phyloP scores from a whole-genome alignment of 345 rosid species.

The Kandelia obovata region DNA sequence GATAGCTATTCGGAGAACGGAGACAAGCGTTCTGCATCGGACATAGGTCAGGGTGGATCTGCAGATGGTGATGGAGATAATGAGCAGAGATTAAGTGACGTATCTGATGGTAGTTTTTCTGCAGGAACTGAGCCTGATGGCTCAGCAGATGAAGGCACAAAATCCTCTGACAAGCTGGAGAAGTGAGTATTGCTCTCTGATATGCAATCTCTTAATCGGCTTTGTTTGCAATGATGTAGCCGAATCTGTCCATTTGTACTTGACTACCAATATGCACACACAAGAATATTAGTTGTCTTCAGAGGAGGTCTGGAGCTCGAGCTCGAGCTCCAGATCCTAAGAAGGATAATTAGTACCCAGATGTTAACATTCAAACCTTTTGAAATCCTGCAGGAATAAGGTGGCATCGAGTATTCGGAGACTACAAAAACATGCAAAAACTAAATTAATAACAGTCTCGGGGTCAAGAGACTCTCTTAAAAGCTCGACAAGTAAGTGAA shows the following conservation, averaged over 20 bases:
- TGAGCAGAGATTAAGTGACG: slow-evolving; percentile 39
- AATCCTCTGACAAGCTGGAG: slow-evolving; percentile 29
- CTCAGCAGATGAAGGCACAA: slow-evolving; percentile 31
- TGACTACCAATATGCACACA: neutral
- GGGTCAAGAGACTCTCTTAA: slow-evolving; percentile 18
- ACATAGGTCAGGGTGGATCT: slow-evolving; percentile 1
- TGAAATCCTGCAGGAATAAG: slow-evolving; percentile 24
- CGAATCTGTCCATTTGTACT: too few species aligned
- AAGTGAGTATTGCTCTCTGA: slow-evolving; percentile 33
- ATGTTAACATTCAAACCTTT: neutral
- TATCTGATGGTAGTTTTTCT: slow-evolving; percentile 45
- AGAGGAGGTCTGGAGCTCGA: too few species aligned
- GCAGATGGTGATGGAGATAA: slow-evolving; percentile 33
- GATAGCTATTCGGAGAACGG: slow-evolving; percentile 18
- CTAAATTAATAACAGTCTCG: slow-evolving; percentile 15
- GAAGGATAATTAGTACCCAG: neutral
- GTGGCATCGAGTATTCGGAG: slow-evolving; percentile 19
- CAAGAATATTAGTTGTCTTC: neutral
- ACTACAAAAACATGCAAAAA: slow-evolving; percentile 34
- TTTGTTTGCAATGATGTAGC: too few species aligned
- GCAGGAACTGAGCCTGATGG: slow-evolving; percentile 42
- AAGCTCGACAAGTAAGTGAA: slow-evolving; percentile 38
- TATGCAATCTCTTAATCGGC: too few species aligned
- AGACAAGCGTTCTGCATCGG: slow-evolving; percentile 25
- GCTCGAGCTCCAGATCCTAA: too few species aligned